Evolutionary conservation across 768 basidiomycete genomes (phyloP).

Genomic region (Dacryopinax primogenitus): DNA sequence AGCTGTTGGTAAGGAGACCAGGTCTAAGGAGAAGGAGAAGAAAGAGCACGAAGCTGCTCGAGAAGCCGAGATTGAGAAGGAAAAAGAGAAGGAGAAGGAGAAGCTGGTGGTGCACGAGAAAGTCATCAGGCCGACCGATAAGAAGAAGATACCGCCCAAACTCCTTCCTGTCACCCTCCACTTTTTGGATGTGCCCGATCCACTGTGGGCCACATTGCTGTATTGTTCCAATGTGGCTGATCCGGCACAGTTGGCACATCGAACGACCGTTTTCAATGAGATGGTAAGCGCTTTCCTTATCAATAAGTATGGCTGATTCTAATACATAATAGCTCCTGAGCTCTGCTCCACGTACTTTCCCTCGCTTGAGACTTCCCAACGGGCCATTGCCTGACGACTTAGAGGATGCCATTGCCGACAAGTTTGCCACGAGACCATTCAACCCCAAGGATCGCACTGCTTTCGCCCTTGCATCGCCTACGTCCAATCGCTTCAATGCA

Average conservation of each 20-base stretch:
- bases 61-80: neutral
- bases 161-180: neutral
- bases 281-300: neutral
- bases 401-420: neutral
- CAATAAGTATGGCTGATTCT: neutral
- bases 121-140: neutral
- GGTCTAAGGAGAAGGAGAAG: slow-evolving; percentile 6
- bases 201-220: neutral
- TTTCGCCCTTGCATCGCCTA: neutral
- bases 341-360: neutral
- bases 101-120: too few species aligned
- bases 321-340: neutral
- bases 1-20: neutral
- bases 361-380: neutral
- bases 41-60: neutral
- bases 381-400: neutral
- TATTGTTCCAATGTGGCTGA: neutral
- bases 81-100: neutral
- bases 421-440: neutral
- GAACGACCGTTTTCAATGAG: neutral
- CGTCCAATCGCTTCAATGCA: neutral
- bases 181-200: neutral
- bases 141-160: neutral
- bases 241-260: slow-evolving; percentile 6
- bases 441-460: slow-evolving; percentile 2